Evolutionary conservation across 192 early-diverging fungal species (phyloP).

Genomic region (Kickxella alabastrina): DNA sequence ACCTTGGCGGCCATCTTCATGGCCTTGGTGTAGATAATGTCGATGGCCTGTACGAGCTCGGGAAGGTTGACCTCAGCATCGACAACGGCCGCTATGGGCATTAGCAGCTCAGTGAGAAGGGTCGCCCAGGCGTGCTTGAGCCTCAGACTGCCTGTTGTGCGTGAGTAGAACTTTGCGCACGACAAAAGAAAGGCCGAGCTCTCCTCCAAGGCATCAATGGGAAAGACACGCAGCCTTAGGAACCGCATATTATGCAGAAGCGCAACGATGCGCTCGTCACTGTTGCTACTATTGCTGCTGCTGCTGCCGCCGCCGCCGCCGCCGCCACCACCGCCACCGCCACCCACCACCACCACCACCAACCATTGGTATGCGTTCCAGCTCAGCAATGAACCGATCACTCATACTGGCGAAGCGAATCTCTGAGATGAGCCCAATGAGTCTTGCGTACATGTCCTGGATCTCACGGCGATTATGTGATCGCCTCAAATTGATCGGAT

Average conservation of each 20-base stretch:
- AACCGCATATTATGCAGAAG: conserved; percentile 87
- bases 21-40: conserved; percentile 84
- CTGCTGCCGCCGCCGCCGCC: too few species aligned
- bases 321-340: too few species aligned
- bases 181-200: conserved; percentile 90
- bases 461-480: conserved; percentile 82
- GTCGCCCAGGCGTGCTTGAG: conserved; percentile 91
- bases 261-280: conserved; percentile 79
- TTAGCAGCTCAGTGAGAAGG: conserved; percentile 84
- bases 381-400: conserved; percentile 87
- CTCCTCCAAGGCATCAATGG: conserved; percentile 88
- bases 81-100: conserved; percentile 87
- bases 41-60: conserved; percentile 87
- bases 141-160: conserved; percentile 67
- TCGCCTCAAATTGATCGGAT: conserved; percentile 68
- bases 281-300: too few species aligned
- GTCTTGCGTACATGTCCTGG: conserved; percentile 83
- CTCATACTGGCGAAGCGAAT: conserved; percentile 90
- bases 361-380: conserved; percentile 68
- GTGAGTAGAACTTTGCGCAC: conserved; percentile 82
- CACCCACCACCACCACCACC: too few species aligned
- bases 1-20: conserved; percentile 88
- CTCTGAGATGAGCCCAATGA: conserved; percentile 88
- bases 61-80: conserved; percentile 93
- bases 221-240: conserved; percentile 90